A percentile compares a stretch with the other conserved stretches of the same genome.
These are phyloP conservation scores for Trypanosoma conorhini DNA, from an alignment of 208 protist genomes.

Conservation along the genomic window DNA sequence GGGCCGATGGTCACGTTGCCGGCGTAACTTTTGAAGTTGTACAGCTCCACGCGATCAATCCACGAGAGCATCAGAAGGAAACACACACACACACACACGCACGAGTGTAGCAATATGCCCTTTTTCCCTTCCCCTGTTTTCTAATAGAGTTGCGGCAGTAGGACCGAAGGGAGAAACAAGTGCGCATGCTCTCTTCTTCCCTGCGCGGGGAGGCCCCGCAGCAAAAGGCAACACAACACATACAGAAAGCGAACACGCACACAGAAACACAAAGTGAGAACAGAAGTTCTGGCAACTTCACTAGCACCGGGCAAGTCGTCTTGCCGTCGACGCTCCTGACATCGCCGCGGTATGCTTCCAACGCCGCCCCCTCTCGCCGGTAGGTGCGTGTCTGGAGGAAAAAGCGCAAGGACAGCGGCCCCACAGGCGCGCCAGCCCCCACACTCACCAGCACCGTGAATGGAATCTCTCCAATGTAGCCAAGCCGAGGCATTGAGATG, in stretches of 20 bases:
- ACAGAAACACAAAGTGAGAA: background rate
- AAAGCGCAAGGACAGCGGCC: background rate
- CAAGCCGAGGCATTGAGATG: too few relatives aligned
- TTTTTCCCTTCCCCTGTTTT: constrained; percentile 15
- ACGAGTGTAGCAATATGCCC: background rate
- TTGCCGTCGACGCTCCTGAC: background rate
- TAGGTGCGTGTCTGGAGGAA: background rate
- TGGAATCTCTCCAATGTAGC: too few relatives aligned
- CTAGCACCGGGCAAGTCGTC: background rate
- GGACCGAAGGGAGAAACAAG: constrained; percentile 19
- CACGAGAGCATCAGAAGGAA: constrained; percentile 52
- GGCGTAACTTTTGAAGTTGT: constrained; percentile 99
- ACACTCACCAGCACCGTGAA: too few relatives aligned
- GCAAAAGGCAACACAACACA: background rate
- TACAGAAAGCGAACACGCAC: background rate
- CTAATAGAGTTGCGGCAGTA: background rate
- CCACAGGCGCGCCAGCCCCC: background rate
- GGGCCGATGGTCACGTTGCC: constrained; percentile 95
- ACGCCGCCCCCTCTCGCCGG: background rate
- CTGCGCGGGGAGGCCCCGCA: background rate
- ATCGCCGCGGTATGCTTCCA: background rate
- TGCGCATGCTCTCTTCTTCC: background rate
- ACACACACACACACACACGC: background rate
- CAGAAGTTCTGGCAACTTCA: background rate
- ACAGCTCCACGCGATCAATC: constrained; percentile 91